Evolutionary conservation across 495 filamentous ascomycete genomes (phyloP).

Genomic region (Ramalina peruviana): DNA sequence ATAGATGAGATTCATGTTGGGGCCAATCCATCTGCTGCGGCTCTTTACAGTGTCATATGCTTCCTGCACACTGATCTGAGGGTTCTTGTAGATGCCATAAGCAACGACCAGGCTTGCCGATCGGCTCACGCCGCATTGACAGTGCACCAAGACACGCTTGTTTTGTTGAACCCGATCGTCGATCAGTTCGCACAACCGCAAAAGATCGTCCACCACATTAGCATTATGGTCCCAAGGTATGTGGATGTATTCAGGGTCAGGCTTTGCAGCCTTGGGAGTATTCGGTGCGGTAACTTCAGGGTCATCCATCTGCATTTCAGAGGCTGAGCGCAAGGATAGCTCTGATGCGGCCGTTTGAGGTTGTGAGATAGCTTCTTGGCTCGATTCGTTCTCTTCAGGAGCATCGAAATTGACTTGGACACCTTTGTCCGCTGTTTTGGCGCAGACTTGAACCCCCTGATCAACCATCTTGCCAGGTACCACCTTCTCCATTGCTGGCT

Average conservation of each 20-base stretch:
- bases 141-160: slow-evolving; percentile 86
- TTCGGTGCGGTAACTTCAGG: slow-evolving; percentile 32
- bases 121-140: slow-evolving; percentile 88
- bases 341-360: slow-evolving; percentile 60
- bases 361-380: slow-evolving; percentile 33
- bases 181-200: slow-evolving; percentile 72
- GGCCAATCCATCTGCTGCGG: slow-evolving; percentile 88
- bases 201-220: slow-evolving; percentile 78
- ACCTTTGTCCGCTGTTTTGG: slow-evolving; percentile 13
- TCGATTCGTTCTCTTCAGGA: neutral
- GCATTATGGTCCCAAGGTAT: slow-evolving; percentile 97
- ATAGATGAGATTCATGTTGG: slow-evolving; percentile 97
- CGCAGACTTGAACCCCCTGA: neutral
- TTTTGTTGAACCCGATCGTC: slow-evolving; percentile 62
- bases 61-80: slow-evolving; percentile 74
- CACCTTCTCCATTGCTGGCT: slow-evolving; percentile 20
- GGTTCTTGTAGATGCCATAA: slow-evolving; percentile 88
- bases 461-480: slow-evolving; percentile 19
- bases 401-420: neutral
- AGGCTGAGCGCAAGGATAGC: slow-evolving; percentile 58
- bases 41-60: slow-evolving; percentile 83
- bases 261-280: slow-evolving; percentile 42
- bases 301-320: slow-evolving; percentile 33
- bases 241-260: slow-evolving; percentile 81
- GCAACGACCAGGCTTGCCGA: slow-evolving; percentile 96